Evolutionary conservation across 805 yeast species (phyloP).

Genomic region (Monosporozyma aquatica): DNA sequence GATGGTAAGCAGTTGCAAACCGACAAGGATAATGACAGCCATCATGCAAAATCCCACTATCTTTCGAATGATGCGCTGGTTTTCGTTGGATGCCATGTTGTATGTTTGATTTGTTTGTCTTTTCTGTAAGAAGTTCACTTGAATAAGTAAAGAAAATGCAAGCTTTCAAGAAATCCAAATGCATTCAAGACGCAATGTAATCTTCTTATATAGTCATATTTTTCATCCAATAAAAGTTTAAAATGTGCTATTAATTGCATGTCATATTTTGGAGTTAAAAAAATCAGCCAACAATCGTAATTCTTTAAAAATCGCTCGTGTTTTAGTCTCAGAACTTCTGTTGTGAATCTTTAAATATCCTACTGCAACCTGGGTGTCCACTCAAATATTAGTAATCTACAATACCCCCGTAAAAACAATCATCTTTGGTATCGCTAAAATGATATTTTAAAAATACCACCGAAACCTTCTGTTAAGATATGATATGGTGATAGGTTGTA

Average conservation of each 20-base stretch:
- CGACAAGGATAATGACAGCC: not conserved
- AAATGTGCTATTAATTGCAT: not conserved
- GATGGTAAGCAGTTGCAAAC: not conserved
- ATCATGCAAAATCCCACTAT: not conserved
- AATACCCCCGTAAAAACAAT: too few relatives aligned
- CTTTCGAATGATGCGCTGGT: not conserved
- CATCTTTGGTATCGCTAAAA: too few relatives aligned
- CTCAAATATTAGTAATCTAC: too few relatives aligned
- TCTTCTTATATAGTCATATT: not conserved
- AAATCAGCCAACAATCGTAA: not conserved
- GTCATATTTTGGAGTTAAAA: not conserved
- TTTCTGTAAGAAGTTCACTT: not conserved
- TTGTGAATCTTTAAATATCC: too few relatives aligned
- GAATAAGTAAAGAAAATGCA: not conserved
- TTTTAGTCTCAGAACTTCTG: too few relatives aligned
- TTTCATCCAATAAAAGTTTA: not conserved
- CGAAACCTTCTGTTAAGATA: too few relatives aligned
- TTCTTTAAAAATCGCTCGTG: not conserved
- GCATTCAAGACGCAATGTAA: not conserved
- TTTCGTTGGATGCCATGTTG: not conserved
- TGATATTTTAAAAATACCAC: too few relatives aligned
- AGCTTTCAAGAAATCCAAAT: not conserved
- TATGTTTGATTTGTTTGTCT: not conserved
- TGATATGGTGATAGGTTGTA: too few relatives aligned
- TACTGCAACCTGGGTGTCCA: too few relatives aligned